Conservation (phyloP, 1,284 basidiomycete species). For the Afroboletus lepidellus region DNA sequence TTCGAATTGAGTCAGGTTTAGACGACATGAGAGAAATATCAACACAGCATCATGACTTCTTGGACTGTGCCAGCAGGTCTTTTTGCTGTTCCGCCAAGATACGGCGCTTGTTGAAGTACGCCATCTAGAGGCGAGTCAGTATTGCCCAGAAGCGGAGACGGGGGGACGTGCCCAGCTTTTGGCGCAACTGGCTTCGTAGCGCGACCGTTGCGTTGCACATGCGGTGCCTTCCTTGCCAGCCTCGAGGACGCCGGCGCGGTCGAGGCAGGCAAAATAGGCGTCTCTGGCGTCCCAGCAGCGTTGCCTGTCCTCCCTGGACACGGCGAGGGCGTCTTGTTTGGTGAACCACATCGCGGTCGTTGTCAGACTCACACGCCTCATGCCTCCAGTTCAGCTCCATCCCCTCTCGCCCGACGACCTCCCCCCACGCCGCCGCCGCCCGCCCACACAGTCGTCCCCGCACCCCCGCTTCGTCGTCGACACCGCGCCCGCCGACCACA, state of each 20-base stretch:
- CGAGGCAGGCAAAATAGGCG: slow-evolving; percentile 74
- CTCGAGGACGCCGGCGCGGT: slow-evolving; percentile 59
- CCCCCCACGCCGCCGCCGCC: slow-evolving; percentile 38
- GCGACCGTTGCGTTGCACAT: slow-evolving; percentile 51
- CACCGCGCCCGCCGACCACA: slow-evolving; percentile 37
- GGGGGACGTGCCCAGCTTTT: slow-evolving; percentile 73
- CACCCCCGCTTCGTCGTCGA: slow-evolving; percentile 54
- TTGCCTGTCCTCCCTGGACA: slow-evolving; percentile 55
- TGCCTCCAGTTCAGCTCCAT: slow-evolving; percentile 60
- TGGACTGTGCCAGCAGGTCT: slow-evolving; percentile 57
- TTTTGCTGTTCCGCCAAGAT: slow-evolving; percentile 73
- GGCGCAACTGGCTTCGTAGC: slow-evolving; percentile 68
- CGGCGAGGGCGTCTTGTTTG: slow-evolving; percentile 38
- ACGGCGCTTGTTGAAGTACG: slow-evolving; percentile 81
- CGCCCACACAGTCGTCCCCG: slow-evolving; percentile 29
- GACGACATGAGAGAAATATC: too few species aligned
- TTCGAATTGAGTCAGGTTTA: too few species aligned
- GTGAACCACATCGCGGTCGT: slow-evolving; percentile 32
- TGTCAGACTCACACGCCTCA: slow-evolving; percentile 5
- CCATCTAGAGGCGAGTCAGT: slow-evolving; percentile 49
- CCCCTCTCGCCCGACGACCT: slow-evolving; percentile 58
- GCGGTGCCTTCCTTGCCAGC: slow-evolving; percentile 62
- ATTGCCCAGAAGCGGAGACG: not conserved
- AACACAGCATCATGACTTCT: too few species aligned
- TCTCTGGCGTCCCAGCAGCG: slow-evolving; percentile 79